Percentiles rank a stretch among this genome's conserved stretches.
These are phyloP conservation scores for Chalciporus sp. DNA, from an alignment of 1,284 basidiomycete species.

Conservation along the genomic window DNA sequence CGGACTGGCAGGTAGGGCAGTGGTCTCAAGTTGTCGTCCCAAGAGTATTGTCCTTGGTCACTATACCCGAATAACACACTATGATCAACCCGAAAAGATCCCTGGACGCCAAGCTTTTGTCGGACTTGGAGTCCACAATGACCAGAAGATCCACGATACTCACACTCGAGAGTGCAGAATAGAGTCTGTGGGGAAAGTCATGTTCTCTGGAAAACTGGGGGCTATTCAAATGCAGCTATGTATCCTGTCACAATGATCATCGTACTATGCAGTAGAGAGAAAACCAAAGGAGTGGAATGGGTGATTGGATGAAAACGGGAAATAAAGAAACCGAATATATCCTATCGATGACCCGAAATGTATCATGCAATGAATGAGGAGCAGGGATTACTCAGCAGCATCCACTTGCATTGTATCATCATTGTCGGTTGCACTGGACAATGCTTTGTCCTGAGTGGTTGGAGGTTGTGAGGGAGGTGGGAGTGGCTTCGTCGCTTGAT, in stretches of 20 bases:
- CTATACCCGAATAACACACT: no score
- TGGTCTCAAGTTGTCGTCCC: no score
- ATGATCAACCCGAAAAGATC: no score
- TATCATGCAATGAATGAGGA: background rate
- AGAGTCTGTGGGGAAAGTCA: no score
- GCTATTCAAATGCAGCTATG: background rate
- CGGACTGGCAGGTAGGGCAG: no score
- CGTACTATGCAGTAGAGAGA: background rate
- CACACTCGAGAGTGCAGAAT: no score
- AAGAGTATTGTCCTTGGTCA: no score
- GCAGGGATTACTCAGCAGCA: constrained; percentile 14
- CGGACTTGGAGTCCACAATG: no score
- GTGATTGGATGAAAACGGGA: background rate
- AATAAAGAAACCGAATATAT: background rate
- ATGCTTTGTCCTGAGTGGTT: constrained; percentile 1
- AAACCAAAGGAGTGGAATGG: background rate
- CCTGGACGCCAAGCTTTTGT: no score
- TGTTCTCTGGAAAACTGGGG: no score
- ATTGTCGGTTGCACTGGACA: background rate
- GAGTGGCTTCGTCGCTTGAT: constrained; percentile 8
- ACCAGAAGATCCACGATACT: no score
- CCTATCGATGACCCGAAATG: background rate
- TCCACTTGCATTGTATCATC: constrained; percentile 15
- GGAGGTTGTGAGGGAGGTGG: background rate
- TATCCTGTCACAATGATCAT: background rate